Evolutionary conservation across 139 green algal species (phyloP).

Genomic region (Closterium sp.): DNA sequence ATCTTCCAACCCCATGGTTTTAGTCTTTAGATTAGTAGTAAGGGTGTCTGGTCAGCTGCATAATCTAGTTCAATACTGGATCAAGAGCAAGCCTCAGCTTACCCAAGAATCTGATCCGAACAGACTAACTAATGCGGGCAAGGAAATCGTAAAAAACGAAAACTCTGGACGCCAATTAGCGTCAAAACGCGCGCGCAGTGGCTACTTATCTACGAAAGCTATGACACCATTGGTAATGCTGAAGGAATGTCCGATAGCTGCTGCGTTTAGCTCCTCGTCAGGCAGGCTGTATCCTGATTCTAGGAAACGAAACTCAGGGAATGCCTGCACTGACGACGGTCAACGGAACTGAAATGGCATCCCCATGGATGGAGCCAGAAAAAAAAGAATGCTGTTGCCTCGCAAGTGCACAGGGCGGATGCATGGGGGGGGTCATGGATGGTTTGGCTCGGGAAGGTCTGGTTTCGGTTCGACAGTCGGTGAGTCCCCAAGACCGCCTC

Average conservation of each 20-base stretch:
- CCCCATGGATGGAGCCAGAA: too few relatives aligned
- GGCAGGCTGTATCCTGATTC: too few relatives aligned
- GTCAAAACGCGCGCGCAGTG: neutral
- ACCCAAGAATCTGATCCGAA: neutral
- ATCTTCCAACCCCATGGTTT: conserved; percentile 70
- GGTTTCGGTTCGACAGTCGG: neutral
- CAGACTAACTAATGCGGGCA: too few relatives aligned
- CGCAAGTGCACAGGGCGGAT: too few relatives aligned
- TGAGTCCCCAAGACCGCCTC: neutral
- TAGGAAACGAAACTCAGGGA: too few relatives aligned
- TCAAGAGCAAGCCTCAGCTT: neutral
- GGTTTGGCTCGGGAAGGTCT: neutral
- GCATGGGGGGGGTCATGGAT: too few relatives aligned
- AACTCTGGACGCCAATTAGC: too few relatives aligned
- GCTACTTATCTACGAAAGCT: neutral
- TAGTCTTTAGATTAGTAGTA: neutral
- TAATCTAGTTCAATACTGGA: neutral
- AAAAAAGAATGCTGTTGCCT: too few relatives aligned
- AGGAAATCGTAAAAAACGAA: too few relatives aligned
- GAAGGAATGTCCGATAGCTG: too few relatives aligned
- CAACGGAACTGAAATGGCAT: too few relatives aligned
- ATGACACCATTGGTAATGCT: neutral
- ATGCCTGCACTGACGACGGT: neutral
- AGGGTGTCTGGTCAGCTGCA: neutral
- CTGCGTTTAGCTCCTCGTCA: too few relatives aligned